These are phyloP conservation scores for Nakazawaea siamensis DNA, from an alignment of 805 yeast species.

Conservation along the genomic window DNA sequence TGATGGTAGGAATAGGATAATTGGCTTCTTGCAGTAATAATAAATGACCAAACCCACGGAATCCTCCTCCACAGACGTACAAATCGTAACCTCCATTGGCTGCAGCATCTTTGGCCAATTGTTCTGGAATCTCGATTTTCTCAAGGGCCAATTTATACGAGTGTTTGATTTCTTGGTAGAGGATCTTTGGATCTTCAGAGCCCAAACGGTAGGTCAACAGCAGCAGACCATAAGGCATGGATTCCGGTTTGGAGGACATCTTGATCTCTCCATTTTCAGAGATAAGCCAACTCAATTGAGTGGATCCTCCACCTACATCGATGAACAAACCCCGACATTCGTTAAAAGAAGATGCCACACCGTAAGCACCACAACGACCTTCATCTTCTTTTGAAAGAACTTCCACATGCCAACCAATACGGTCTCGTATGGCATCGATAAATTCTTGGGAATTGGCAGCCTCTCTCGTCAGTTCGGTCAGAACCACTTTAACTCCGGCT, in stretches of 20 bases:
- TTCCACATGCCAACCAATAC: slow-evolving; percentile 60
- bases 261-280: slow-evolving; percentile 46
- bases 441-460: slow-evolving; percentile 58
- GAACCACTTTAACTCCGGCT: slow-evolving; percentile 56
- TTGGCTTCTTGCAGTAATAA: slow-evolving; percentile 38
- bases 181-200: slow-evolving; percentile 37
- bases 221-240: slow-evolving; percentile 70
- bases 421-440: slow-evolving; percentile 43
- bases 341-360: slow-evolving; percentile 67
- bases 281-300: slow-evolving; percentile 64
- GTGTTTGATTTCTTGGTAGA: slow-evolving; percentile 45
- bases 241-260: slow-evolving; percentile 49
- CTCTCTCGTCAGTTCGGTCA: slow-evolving; percentile 68
- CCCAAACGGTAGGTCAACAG: slow-evolving; percentile 49
- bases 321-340: slow-evolving; percentile 58
- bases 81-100: slow-evolving; percentile 53
- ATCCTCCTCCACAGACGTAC: slow-evolving; percentile 69
- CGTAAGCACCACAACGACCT: slow-evolving; percentile 60
- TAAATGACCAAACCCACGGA: slow-evolving; percentile 61
- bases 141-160: slow-evolving; percentile 43
- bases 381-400: slow-evolving; percentile 56
- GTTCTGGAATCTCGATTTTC: slow-evolving; percentile 43
- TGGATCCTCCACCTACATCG: slow-evolving; percentile 69
- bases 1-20: slow-evolving; percentile 63
- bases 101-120: slow-evolving; percentile 40